These are phyloP conservation scores for Ogataea hybrid DNA, from an alignment of 1,139 yeast species.

Conservation along the genomic window DNA sequence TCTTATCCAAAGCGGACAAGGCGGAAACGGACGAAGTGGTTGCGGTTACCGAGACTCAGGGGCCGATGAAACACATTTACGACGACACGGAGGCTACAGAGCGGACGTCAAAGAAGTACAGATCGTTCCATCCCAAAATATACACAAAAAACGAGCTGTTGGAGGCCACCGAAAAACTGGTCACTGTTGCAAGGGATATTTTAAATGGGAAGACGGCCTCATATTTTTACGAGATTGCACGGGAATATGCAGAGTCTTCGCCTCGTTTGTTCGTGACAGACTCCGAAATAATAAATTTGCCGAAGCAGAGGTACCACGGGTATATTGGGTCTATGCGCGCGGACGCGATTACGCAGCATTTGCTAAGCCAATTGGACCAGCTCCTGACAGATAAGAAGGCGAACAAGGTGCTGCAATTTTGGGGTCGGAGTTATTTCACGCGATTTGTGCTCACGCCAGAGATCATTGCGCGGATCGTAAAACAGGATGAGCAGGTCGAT, in stretches of 20 bases:
- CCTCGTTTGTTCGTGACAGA: conserved; percentile 44
- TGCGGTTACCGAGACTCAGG: conserved; percentile 13
- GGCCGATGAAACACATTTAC: conserved; percentile 14
- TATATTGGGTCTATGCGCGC: conserved; percentile 62
- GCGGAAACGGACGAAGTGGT: conserved; percentile 16
- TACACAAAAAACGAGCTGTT: conserved; percentile 27
- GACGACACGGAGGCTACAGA: conserved; percentile 19
- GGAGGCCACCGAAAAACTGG: conserved; percentile 29
- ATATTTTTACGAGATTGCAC: conserved; percentile 49
- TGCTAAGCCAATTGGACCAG: conserved; percentile 35
- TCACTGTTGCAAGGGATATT: conserved; percentile 40
- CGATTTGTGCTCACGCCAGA: conserved; percentile 66
- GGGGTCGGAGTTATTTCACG: conserved; percentile 57
- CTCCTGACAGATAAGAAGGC: conserved; percentile 34
- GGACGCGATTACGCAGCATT: conserved; percentile 44
- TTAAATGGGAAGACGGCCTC: conserved; percentile 46
- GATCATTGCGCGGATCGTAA: conserved; percentile 48
- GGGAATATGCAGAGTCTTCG: conserved; percentile 38
- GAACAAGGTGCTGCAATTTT: conserved; percentile 51
- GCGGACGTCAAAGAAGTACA: conserved; percentile 23
- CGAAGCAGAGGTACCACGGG: conserved; percentile 53
- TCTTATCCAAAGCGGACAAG: conserved; percentile 16
- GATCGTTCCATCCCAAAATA: conserved; percentile 19
- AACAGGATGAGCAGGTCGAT: conserved; percentile 42
- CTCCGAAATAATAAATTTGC: conserved; percentile 45